Base-by-base conservation (phyloP, 768 basidiomycete species). In the Arthromyces matolae region DNA sequence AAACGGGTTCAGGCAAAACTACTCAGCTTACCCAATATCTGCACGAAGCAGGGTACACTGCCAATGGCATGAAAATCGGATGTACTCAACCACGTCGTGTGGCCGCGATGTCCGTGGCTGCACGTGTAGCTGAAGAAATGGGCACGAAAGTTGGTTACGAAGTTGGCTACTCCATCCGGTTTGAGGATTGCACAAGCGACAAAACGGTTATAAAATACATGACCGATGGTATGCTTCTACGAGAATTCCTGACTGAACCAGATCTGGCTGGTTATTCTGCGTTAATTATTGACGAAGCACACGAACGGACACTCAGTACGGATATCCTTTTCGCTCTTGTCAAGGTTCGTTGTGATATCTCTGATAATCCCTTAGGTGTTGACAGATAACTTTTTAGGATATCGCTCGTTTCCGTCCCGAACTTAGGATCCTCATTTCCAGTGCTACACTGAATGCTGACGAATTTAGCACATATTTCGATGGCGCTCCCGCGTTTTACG, bases 131-230 rank as follows among this genome's bases (percentile, higher is more conserved):
- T 0, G 96, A 98, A 52, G 96, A 99, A 70, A 93, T 98, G 86
- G 96, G 94, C 7, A 89, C 85, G 3, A 89, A 97, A 66, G 85
- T 99, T 32, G 96, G 96, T 8, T 90, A 94, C 58, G 95, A 98
- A 70, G 96, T 99, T 41, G 96, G 96, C n/a, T 99, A 99, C 67
- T 95, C 94, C 27, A 99, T 99, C 58, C 91, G 96, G 25, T 99
- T 99, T 70, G 96, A 99, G 69, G 96, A 99, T 67, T 96, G 93
- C 66, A 99, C 96, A 16, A 96, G 92, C 72, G 93, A 98, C 75
- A 97, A 96, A 74, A 99, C 96, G 4, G 87, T 94, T 35, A 75
- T 99, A 61, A 98, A 99, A 69, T 99, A 99, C 69, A 96, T 99
- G 96, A 99, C 96, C 35, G 96, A 99, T 61, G 96, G 96, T 27